Base-by-base conservation (phyloP, 1,139 yeast species). In the Scheffersomyces cryptocercus region DNA sequence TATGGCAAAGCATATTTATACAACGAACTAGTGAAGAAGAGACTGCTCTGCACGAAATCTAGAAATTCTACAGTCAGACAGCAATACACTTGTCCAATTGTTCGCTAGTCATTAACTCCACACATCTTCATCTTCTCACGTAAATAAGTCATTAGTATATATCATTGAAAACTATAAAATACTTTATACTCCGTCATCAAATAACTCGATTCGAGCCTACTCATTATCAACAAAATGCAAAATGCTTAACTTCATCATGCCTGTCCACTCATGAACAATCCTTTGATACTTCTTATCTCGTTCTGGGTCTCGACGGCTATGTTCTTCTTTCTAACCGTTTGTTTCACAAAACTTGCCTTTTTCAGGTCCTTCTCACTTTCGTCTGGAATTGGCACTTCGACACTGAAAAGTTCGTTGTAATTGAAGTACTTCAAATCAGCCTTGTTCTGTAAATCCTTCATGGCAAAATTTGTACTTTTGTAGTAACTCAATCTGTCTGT, bases 251-350 rank as follows among this genome's bases (percentile, higher is more conserved):
- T 9, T 20, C 15, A 29, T 55, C 37, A 70, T 16, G 54, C 64
- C 43, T 70, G 66, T 1, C 79, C 79, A 51, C 76, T 71, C 75
- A 73, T 73, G 49, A 56, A 73, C 50, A 70, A 54, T 6, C 79
- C 79, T 54, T 73, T 73, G 33, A 73, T 68, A 39, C 70, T 61
- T 44, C 79, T 56, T n/a, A 73, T 68, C 43, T 69, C 76, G 48
- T 65, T 70, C 51, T 64, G 68, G 9, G 66, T 62, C 37, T 71
- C 77, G 5, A 60, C 56, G 1, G 67, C 67, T 48, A 72, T 49
- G 47, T 70, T 70, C 39, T 54, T 62, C 54, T 58, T 64, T 33
- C 60, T 58, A 20, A 20, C 26, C 26, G 26, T 6, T 20, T 20
- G 26, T 20, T 20, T 20, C 8, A 6, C 26, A 20, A 20, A 20